Evolutionary conservation across 345 rosid genomes (phyloP).

Genomic region (Citrus maxima): DNA sequence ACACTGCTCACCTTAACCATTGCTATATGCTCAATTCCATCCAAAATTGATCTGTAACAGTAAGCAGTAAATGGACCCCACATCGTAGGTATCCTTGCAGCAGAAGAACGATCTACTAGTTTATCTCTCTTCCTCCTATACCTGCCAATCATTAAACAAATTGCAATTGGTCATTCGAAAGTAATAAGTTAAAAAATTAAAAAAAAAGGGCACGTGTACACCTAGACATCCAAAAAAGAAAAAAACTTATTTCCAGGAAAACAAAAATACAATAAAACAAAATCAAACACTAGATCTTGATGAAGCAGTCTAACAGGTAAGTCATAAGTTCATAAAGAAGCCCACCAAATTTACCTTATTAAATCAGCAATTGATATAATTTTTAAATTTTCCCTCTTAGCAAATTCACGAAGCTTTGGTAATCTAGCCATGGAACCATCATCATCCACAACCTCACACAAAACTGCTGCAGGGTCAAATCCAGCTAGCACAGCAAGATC

Average conservation of each 20-base stretch:
- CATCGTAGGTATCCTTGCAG: slow-evolving; percentile 81
- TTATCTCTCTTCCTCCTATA: slow-evolving; percentile 84
- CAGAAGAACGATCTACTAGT: slow-evolving; percentile 68
- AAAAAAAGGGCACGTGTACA: not conserved
- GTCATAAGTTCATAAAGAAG: not conserved
- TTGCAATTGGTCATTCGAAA: not conserved
- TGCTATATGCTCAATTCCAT: slow-evolving; percentile 94
- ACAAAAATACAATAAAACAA: not conserved
- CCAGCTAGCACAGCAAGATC: slow-evolving; percentile 86
- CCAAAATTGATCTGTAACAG: slow-evolving; percentile 75
- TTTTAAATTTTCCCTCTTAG: slow-evolving; percentile 57
- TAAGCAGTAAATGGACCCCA: slow-evolving; percentile 91
- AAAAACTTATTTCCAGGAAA: not conserved
- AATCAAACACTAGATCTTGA: not conserved
- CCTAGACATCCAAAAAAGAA: not conserved
- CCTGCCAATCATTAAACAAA: slow-evolving; percentile 37
- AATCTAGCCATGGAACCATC: slow-evolving; percentile 99
- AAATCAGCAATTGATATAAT: slow-evolving; percentile 82
- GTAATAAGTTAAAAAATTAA: not conserved
- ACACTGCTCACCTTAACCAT: slow-evolving; percentile 84
- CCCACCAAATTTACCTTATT: slow-evolving; percentile 53
- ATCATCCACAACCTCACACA: slow-evolving; percentile 91
- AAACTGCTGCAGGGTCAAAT: slow-evolving; percentile 66
- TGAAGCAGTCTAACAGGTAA: not conserved
- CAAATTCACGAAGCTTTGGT: slow-evolving; percentile 72